phyloP scores from a whole-genome alignment of 1,284 basidiomycete genomes.

The Ustilago vetiveriae region DNA sequence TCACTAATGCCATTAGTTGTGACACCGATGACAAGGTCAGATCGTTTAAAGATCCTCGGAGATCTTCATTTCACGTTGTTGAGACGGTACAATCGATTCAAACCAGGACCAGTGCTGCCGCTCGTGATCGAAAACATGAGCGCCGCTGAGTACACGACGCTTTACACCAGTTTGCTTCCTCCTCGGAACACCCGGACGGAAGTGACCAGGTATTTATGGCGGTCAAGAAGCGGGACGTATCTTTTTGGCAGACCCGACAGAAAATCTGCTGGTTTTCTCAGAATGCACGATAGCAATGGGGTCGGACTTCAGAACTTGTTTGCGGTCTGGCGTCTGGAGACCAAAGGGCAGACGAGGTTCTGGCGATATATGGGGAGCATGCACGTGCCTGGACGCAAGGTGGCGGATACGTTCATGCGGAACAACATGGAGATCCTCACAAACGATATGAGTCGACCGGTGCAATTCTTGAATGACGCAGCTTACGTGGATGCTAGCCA shows the following conservation, averaged over 20 bases:
- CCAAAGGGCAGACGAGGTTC: not conserved
- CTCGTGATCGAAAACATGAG: not conserved
- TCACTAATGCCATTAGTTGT: too few species aligned
- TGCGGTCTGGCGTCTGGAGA: slow-evolving; percentile 4
- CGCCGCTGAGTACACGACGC: not conserved
- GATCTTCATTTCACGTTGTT: not conserved
- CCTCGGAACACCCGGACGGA: not conserved
- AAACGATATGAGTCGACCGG: not conserved
- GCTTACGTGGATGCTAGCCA: slow-evolving; percentile 8
- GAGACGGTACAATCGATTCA: not conserved
- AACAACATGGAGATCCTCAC: not conserved
- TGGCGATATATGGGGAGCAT: slow-evolving; percentile 12
- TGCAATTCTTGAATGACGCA: slow-evolving; percentile 9
- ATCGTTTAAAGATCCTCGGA: not conserved
- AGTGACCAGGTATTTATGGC: not conserved
- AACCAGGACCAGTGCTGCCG: not conserved
- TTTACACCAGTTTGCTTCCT: not conserved
- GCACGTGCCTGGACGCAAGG: not conserved
- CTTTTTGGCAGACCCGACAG: not conserved
- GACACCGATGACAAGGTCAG: too few species aligned
- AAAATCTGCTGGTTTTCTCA: not conserved
- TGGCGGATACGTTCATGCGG: not conserved
- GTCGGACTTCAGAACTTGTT: not conserved
- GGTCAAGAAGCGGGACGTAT: not conserved
- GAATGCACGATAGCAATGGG: not conserved